Evolutionary conservation across 2,329 filamentous ascomycete genomes (phyloP).

Genomic region (Elsinoe necatrix): DNA sequence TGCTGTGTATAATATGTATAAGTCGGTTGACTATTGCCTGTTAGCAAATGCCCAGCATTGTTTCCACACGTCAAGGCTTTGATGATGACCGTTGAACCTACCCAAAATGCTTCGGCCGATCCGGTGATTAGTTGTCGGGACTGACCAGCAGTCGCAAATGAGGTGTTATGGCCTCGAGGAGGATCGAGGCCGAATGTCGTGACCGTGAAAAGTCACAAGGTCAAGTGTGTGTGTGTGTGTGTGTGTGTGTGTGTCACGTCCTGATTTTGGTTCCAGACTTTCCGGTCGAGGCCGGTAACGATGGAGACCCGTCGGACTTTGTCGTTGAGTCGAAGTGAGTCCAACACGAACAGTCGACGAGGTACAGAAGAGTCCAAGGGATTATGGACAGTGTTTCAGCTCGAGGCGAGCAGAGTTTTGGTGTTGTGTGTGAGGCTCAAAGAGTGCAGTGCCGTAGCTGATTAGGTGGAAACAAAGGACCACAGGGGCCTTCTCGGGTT

Average conservation of each 20-base stretch:
- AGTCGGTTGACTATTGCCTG: neutral
- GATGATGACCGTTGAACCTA: neutral
- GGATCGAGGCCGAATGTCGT: neutral
- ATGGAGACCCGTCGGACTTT: neutral
- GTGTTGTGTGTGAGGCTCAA: constrained; percentile 5
- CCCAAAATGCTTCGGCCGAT: constrained; percentile 1
- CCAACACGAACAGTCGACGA: neutral
- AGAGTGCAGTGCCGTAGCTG: constrained; percentile 15
- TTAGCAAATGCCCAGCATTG: neutral
- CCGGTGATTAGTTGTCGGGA: constrained; percentile 5
- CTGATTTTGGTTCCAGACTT: neutral
- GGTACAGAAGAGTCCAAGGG: neutral
- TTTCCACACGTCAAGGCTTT: neutral
- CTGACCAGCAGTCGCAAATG: constrained; percentile 12
- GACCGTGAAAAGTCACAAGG: neutral
- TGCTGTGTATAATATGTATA: too few relatives aligned
- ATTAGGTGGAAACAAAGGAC: constrained; percentile 9
- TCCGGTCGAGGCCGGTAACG: neutral
- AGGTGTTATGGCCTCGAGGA: neutral
- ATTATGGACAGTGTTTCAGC: constrained; percentile 7
- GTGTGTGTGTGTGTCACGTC: neutral
- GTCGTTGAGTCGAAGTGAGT: constrained; percentile 1
- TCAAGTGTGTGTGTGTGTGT: too few relatives aligned
- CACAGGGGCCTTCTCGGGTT: neutral
- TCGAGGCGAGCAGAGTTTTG: neutral